Evolutionary conservation across 2,329 filamentous ascomycete species (phyloP), one percentile per base, ranked within the genome.

Genomic region (Ophiocordyceps robertsii): DNA sequence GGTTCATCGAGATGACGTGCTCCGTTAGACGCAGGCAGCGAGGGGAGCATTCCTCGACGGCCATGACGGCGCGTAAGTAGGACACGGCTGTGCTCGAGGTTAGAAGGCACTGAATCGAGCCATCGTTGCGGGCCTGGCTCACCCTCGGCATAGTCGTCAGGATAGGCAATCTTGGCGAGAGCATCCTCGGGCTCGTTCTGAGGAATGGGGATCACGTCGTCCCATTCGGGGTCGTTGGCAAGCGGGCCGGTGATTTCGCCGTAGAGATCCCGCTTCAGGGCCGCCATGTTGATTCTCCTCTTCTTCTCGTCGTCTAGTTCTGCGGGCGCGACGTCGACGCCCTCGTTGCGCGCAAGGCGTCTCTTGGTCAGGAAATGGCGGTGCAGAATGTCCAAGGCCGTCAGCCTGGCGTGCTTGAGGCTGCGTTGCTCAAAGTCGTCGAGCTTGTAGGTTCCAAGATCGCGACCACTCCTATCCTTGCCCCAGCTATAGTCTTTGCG

Each of bases 51-150:
- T 98, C 92, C 58, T 93, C 83, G 39, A 69, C 71, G 13, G 85
- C 84, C 90, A 98, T 98, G 52, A 95, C 76, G 47, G 92, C 89
- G 47, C 92, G 84, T 42, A 98, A 77, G 64, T 96, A 98, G 37
- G 84, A 81, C 66, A 94, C 92, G 38, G 86, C 89, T 81, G 36
- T 46, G 4, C 16, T 9, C 29, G 27, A 17, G 17, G 9, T 13
- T 11, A 32, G 30, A n/a, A 12, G n/a, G 27, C 13, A 19, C 8
- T 6, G 14, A 4, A 19, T 31, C 21, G 17, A 11, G 13, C 6
- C n/a, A 35, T 4, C 3, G 3, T 10, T 19, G 1, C 8, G 14
- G 16, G 24, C 3, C 30, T 27, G 43, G 57, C 64, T 46, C 62
- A 80, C 77, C 72, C 67, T 95, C 89, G 48, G 82, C 77, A 61